Evolutionary conservation across 2,329 filamentous ascomycete species (phyloP).

Genomic region (Colletotrichum liaoningense): DNA sequence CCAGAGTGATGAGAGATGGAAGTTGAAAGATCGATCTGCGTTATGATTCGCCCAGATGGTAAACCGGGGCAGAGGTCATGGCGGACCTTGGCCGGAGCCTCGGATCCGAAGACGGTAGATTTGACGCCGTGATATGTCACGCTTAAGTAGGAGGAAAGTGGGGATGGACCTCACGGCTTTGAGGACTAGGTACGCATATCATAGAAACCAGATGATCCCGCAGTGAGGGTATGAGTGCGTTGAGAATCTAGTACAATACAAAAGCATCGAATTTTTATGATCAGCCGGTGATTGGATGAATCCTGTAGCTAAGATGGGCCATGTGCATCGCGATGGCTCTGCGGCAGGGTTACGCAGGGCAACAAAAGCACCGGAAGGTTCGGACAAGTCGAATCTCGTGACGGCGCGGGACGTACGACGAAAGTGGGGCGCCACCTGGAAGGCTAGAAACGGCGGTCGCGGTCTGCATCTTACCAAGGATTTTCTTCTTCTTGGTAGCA

Average conservation of each 20-base stretch:
- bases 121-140: neutral
- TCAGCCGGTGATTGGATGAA: neutral
- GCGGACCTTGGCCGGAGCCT: neutral
- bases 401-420: slow-evolving; percentile 4
- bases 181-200: neutral
- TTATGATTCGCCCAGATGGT: slow-evolving; percentile 44
- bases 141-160: neutral
- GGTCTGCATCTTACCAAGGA: neutral
- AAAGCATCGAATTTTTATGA: neutral
- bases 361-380: slow-evolving; percentile 16
- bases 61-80: no score
- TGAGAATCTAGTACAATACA: neutral
- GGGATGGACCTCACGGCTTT: neutral
- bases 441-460: slow-evolving; percentile 9
- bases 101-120: neutral
- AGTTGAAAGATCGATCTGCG: slow-evolving; percentile 53
- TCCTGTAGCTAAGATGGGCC: neutral
- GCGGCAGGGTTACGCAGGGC: neutral
- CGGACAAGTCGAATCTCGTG: slow-evolving; percentile 5
- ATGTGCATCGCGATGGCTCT: neutral
- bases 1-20: slow-evolving; percentile 53
- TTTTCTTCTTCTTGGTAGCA: neutral
- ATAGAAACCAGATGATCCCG: neutral
- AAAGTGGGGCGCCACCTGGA: neutral
- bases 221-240: neutral